phyloP scores from a whole-genome alignment of 306 rosid species.

The Bauhinia variegata region DNA sequence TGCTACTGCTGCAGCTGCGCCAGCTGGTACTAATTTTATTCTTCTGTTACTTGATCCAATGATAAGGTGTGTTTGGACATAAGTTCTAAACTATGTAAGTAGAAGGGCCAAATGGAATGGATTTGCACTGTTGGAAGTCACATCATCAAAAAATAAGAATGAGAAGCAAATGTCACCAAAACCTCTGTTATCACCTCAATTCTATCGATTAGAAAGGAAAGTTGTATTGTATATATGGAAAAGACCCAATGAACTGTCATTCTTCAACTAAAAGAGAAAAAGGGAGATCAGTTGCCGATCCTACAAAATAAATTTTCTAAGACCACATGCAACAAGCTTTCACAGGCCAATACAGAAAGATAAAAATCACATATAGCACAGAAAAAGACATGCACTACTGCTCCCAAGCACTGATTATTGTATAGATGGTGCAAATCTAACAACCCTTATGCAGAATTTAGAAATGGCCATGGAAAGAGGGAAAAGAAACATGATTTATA shows the following conservation, averaged over 20 bases:
- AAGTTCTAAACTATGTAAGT: no score
- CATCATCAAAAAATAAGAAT: conserved; percentile 6
- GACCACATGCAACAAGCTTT: no score
- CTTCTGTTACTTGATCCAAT: no score
- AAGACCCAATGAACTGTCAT: conserved; percentile 20
- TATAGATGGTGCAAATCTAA: no score
- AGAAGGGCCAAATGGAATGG: not conserved
- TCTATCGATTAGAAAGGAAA: no score
- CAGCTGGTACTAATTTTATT: no score
- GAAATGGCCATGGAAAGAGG: no score
- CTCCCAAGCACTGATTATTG: no score
- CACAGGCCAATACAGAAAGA: no score
- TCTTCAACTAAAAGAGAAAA: conserved; percentile 20
- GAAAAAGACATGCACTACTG: conserved; percentile 27
- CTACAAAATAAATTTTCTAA: no score
- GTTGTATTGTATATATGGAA: conserved; percentile 15
- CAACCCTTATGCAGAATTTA: conserved; percentile 15
- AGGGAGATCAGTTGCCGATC: not conserved
- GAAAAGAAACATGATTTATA: not conserved
- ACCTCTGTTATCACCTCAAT: conserved; percentile 3
- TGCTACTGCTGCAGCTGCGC: not conserved
- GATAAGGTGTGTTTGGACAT: not conserved
- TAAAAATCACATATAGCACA: not conserved
- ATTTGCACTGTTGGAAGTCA: not conserved
- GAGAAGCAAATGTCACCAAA: no score